Evolutionary conservation across 345 rosid species (phyloP).

Genomic region (Passiflora organensis): DNA sequence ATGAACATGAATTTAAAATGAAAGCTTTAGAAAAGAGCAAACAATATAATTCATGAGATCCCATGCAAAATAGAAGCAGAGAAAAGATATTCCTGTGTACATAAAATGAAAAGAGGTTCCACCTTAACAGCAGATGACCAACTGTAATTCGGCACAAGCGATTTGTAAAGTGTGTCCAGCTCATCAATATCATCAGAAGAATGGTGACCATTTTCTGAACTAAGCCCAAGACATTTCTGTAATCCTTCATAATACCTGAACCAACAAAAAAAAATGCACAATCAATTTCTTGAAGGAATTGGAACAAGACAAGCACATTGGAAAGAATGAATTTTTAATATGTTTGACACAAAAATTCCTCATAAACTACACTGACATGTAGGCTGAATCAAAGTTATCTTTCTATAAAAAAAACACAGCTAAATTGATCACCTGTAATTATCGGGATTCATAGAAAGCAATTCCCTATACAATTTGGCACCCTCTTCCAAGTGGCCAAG

Average conservation of each 20-base stretch:
- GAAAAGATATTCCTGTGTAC: neutral
- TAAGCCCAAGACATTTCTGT: slow-evolving; percentile 69
- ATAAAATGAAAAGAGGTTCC: slow-evolving; percentile 7
- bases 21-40: neutral
- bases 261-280: neutral
- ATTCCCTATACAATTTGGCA: slow-evolving; percentile 54
- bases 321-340: too few relatives aligned
- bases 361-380: too few relatives aligned
- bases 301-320: too few relatives aligned
- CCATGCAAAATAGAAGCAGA: neutral
- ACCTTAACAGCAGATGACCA: slow-evolving; percentile 99
- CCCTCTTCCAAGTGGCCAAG: slow-evolving; percentile 74
- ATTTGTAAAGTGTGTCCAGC: slow-evolving; percentile 71
- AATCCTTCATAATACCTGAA: slow-evolving; percentile 90
- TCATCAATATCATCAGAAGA: slow-evolving; percentile 70
- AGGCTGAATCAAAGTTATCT: too few relatives aligned
- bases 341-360: too few relatives aligned
- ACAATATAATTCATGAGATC: neutral
- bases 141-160: slow-evolving; percentile 59
- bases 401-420: too few relatives aligned
- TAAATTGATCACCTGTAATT: slow-evolving; percentile 66
- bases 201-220: slow-evolving; percentile 53
- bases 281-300: slow-evolving; percentile 3
- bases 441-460: slow-evolving; percentile 92
- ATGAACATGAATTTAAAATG: too few relatives aligned